Evolutionary conservation across 805 yeast species (phyloP), one percentile per base, ranked within the genome.

Genomic region (Metschnikowia picachoensis): DNA sequence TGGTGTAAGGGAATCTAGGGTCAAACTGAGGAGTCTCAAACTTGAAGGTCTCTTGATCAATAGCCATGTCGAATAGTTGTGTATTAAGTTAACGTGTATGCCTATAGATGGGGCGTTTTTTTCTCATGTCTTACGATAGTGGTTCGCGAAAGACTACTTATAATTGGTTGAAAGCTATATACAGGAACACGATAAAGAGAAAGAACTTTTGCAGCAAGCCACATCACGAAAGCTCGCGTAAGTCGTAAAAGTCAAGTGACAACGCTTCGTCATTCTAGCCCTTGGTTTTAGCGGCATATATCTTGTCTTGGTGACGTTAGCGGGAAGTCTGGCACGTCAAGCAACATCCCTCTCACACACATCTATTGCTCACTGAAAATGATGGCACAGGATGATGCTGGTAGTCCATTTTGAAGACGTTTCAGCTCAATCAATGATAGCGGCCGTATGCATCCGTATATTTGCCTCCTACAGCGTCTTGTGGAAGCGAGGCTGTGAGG

Each of bases 1-100:
- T 92, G 72, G 83, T 91, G 78, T 89, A 82, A 59, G 99, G 98
- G 83, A 91, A 70, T 49, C 51, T 72, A 31, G 53, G 61, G 51
- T 67, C 65, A 51, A 65, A 61, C 52, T 65, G 73, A 30, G 73
- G 72, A 41, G 73, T 68, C 43, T 68, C 72, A 54, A 68, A 68
- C 59, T 68, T 68, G 54, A 68, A 68, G 48, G 59, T 67, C 49
- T 64, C 72, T 53, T 66, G 61, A 58, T 67, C 72, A 40, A 67
- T 55, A 47, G 72, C 69, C 73, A 68, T 68, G 30, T 30, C 56
- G 47, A 30, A 35, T 46, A 43, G 36, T 32, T 57, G 33, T 17
- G 27, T 20, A 35, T 33, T 6, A 30, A 30, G 42, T 29, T 30
- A 37, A 39, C 10, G 36, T 14, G 12, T 30, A 27, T 30, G 15